Evolutionary conservation across 768 basidiomycete species (phyloP).

Genomic region (Trichaptum fuscoviolaceum): DNA sequence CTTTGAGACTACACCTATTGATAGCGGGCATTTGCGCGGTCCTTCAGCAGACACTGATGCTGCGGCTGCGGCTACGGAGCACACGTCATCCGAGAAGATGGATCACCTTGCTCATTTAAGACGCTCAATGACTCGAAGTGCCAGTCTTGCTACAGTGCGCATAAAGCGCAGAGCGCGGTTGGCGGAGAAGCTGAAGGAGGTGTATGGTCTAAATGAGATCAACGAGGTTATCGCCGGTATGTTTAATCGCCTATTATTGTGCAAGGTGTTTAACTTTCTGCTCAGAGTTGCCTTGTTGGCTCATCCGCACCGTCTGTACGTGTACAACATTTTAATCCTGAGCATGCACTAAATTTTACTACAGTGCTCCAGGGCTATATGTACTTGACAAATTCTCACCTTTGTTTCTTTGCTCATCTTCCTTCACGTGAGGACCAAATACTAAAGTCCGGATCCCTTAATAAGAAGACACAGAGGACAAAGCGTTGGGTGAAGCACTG

Average conservation of each 20-base stretch:
- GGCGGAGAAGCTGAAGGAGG: constrained; percentile 83
- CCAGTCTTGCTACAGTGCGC: constrained; percentile 72
- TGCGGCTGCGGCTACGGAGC: neutral
- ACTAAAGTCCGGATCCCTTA: constrained; percentile 85
- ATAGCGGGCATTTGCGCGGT: neutral
- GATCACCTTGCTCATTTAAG: neutral
- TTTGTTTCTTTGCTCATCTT: constrained; percentile 97
- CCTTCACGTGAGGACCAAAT: constrained; percentile 89
- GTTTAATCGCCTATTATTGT: constrained; percentile 18
- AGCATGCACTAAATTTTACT: neutral
- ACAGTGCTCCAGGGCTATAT: constrained; percentile 95
- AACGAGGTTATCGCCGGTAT: constrained; percentile 81
- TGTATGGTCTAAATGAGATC: constrained; percentile 78
- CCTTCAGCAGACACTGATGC: neutral
- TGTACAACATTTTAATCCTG: constrained; percentile 17
- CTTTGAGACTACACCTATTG: constrained; percentile 44
- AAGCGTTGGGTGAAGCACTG: constrained; percentile 94
- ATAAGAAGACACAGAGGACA: constrained; percentile 82
- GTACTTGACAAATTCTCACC: constrained; percentile 88
- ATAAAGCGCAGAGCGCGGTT: constrained; percentile 63
- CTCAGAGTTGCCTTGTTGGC: constrained; percentile 90
- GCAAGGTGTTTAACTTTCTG: constrained; percentile 5
- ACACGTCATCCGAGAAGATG: neutral
- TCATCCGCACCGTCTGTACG: constrained; percentile 84
- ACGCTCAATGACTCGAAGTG: constrained; percentile 33